Base-by-base conservation (phyloP, 768 basidiomycete species). In the Mrakia frigida region DNA sequence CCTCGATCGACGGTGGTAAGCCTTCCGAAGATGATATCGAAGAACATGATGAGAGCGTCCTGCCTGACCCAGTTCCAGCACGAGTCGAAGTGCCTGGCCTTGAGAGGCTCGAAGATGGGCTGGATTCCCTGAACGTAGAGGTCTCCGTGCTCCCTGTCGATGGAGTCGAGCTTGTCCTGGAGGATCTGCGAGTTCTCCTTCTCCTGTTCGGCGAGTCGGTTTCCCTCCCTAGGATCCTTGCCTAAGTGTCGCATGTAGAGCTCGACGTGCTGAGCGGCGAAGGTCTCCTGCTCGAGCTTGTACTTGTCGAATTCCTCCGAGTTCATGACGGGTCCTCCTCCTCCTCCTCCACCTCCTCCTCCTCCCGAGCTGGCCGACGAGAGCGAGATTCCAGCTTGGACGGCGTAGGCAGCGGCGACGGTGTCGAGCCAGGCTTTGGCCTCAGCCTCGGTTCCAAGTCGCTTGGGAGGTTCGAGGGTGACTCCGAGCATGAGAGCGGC, bases 1-100 rank as follows among this genome's bases (percentile, higher is more conserved):
- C 67, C 67, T 67, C 76, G 76, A 53, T 98, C 94, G 79, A 98
- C 92, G 25, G 93, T 94, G 33, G 91, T 94, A 74, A 97, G 88
- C 63, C 91, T 90, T 68, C 97, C 97, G 80, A 94, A 94, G 80
- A 99, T 94, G 85, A 99, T 97, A 83, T 98, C 96, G 84, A 95
- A 98, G 86, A 90, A 98, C 93, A 99, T 95, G 77, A 93, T 86
- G 37, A 98, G 86, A 23, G 94, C 93, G 78, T 97, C 95, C 85
- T 99, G 97, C 77, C 96, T 90, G 63, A 91, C 96, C 97, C 97
- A 99, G 82, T 99, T 99, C 97, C 96, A 99, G 9, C 92, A 94
- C 2, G 96, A 98, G 82, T 98, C 95, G 86, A 99, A 98, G 82
- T 91, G 94, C 65, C 97, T 92, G 18, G 95, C 97, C 84, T 99